Conservation (phyloP, 768 basidiomycete genomes). For the Lentinula sp. region DNA sequence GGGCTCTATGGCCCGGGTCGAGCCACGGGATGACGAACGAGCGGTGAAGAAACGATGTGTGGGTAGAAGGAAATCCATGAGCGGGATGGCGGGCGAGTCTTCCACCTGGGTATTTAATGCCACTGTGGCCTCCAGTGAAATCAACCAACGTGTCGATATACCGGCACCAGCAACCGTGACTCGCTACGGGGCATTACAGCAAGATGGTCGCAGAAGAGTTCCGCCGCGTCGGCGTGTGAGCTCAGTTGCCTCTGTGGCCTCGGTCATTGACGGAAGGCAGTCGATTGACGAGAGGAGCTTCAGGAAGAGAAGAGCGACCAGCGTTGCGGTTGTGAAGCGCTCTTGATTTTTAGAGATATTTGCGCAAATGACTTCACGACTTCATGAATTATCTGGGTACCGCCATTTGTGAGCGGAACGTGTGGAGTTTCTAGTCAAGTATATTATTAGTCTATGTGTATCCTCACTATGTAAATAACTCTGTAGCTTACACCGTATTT, state of each 20-base stretch:
- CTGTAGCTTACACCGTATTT: too few species aligned
- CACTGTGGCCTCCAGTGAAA: conserved; percentile 38
- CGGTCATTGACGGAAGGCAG: neutral
- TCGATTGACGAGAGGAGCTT: neutral
- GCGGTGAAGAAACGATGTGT: conserved; percentile 53
- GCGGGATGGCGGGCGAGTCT: conserved; percentile 19
- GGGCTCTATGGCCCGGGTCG: neutral
- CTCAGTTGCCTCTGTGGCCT: neutral
- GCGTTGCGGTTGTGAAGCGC: neutral
- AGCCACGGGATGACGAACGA: conserved; percentile 19
- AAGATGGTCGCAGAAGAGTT: neutral
- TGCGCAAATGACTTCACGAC: neutral
- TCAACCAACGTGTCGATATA: conserved; percentile 5
- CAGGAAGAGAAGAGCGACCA: neutral
- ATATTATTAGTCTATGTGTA: too few species aligned
- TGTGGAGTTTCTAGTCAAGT: too few species aligned
- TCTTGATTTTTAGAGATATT: neutral
- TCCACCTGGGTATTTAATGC: conserved; percentile 45
- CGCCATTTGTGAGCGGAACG: too few species aligned
- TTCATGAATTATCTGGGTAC: neutral
- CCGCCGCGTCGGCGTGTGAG: conserved; percentile 1
- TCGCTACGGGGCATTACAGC: neutral
- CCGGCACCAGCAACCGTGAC: neutral
- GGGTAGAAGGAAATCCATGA: conserved; percentile 40
- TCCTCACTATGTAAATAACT: too few species aligned